These are phyloP conservation scores for Mortierella sp. DNA, from an alignment of 371 early-diverging fungal species.

Conservation along the genomic window DNA sequence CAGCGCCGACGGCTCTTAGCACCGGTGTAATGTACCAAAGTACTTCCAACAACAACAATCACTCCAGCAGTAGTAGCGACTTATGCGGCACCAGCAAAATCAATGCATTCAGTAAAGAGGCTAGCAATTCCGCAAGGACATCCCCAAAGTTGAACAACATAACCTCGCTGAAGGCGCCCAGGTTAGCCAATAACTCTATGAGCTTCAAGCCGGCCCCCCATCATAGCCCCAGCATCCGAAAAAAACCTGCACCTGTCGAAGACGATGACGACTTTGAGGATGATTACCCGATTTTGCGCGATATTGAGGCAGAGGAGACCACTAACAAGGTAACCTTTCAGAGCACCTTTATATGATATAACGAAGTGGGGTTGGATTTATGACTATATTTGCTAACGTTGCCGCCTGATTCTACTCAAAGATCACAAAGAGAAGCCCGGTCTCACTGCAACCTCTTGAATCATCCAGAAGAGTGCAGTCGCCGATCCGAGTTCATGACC, in stretches of 20 bases:
- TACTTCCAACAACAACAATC: background rate
- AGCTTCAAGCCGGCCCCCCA: background rate
- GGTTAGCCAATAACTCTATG: background rate
- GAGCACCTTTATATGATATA: too few relatives aligned
- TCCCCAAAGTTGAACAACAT: background rate
- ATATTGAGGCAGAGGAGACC: constrained; percentile 22
- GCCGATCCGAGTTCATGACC: background rate
- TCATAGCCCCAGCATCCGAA: background rate
- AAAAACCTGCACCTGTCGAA: background rate
- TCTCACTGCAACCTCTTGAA: background rate
- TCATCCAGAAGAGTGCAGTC: background rate
- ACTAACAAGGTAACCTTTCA: constrained; percentile 9
- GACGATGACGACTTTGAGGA: constrained; percentile 28
- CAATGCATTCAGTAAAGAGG: background rate
- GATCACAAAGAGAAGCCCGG: background rate
- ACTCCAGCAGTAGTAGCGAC: background rate
- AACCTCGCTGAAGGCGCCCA: background rate
- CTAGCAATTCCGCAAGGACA: background rate
- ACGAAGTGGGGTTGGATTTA: too few relatives aligned
- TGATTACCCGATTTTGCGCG: constrained; percentile 14
- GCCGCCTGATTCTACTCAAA: background rate
- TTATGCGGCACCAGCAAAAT: background rate
- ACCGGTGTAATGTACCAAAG: background rate
- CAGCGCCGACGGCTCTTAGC: background rate
- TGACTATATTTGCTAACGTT: too few relatives aligned